Evolutionary conservation across 306 rosid genomes (phyloP).

Genomic region (Cicer yamashitae): DNA sequence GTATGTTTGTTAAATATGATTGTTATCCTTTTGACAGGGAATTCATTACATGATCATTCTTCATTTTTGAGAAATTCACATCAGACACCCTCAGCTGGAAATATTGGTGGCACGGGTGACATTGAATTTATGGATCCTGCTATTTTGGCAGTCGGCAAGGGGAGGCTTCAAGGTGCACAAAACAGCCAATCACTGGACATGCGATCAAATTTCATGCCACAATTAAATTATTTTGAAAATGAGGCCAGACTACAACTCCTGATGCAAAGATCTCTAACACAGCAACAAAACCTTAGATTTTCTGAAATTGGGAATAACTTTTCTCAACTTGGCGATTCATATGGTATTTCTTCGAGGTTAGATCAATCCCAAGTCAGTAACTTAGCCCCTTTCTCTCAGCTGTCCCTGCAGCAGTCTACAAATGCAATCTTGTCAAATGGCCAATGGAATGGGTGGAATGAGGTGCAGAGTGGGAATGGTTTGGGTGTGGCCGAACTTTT

Average conservation of each 20-base stretch:
- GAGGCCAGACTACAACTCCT: constrained; percentile 84
- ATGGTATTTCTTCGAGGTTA: constrained; percentile 82
- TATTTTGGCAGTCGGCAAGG: constrained; percentile 95
- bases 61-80: constrained; percentile 76
- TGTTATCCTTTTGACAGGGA: constrained; percentile 59
- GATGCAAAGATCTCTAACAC: constrained; percentile 86
- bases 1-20: neutral
- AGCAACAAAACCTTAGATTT: constrained; percentile 77
- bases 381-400: constrained; percentile 70
- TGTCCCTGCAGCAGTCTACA: constrained; percentile 80
- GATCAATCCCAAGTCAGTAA: constrained; percentile 80
- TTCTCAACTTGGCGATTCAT: constrained; percentile 83
- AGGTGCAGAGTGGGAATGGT: constrained; percentile 71
- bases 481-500: constrained; percentile 78
- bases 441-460: constrained; percentile 96
- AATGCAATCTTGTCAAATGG: constrained; percentile 78
- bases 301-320: constrained; percentile 69
- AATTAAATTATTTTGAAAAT: constrained; percentile 70
- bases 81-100: constrained; percentile 68
- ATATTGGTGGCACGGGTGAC: constrained; percentile 65
- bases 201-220: constrained; percentile 73
- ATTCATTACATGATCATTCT: constrained; percentile 64
- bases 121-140: constrained; percentile 99
- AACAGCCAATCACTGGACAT: constrained; percentile 72
- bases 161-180: constrained; percentile 79